Evolutionary conservation across 2,329 filamentous ascomycete genomes (phyloP).

Genomic region (Xylariales sp.): DNA sequence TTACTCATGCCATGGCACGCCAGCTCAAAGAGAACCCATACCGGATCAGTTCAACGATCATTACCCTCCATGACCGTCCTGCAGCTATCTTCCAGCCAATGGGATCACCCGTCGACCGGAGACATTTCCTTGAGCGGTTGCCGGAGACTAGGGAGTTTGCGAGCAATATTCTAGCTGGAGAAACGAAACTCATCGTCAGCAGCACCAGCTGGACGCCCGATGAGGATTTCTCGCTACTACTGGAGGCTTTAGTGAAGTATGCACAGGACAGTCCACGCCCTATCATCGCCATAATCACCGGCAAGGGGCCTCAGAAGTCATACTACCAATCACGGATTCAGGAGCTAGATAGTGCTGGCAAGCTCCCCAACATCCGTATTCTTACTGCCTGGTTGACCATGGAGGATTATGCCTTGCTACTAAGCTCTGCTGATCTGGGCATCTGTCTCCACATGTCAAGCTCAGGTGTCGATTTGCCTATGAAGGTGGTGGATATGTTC

Average conservation of each 20-base stretch:
- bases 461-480: constrained; percentile 91
- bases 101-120: constrained; percentile 38
- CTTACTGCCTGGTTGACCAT: constrained; percentile 81
- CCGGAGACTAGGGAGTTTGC: constrained; percentile 59
- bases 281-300: constrained; percentile 87
- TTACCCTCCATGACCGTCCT: constrained; percentile 82
- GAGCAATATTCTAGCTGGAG: constrained; percentile 51
- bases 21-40: constrained; percentile 64
- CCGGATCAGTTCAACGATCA: constrained; percentile 57
- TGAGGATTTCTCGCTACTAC: constrained; percentile 86
- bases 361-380: constrained; percentile 67
- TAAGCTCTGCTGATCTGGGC: constrained; percentile 82
- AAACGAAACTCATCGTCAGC: constrained; percentile 72
- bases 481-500: constrained; percentile 99
- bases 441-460: constrained; percentile 90
- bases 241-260: constrained; percentile 76
- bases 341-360: constrained; percentile 53
- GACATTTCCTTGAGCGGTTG: constrained; percentile 59
- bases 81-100: constrained; percentile 76
- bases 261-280: constrained; percentile 53
- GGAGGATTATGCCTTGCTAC: constrained; percentile 76
- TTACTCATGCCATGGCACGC: constrained; percentile 82
- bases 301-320: constrained; percentile 81
- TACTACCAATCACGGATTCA: constrained; percentile 66
- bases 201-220: constrained; percentile 97